phyloP scores from a whole-genome alignment of 331 rosid species.

The Telfairia occidentalis region DNA sequence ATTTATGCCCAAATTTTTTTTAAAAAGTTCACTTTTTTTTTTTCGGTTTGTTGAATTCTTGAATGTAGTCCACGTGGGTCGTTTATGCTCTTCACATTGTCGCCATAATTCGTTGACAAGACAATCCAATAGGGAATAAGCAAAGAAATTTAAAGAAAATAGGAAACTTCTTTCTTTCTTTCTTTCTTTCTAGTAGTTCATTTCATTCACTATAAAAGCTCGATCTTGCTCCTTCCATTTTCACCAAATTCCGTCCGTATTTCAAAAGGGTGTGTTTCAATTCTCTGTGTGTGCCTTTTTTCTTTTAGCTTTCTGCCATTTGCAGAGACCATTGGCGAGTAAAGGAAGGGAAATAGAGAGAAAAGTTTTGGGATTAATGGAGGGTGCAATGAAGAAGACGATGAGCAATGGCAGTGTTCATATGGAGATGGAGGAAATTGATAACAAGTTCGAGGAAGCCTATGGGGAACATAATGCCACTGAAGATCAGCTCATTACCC shows the following conservation, averaged over 20 bases:
- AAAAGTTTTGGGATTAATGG: slow-evolving; percentile 29
- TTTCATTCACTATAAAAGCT: background rate
- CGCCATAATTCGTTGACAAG: slow-evolving; percentile 12
- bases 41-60: background rate
- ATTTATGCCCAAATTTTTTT: background rate
- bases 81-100: slow-evolving; percentile 17
- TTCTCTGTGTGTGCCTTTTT: slow-evolving; percentile 11
- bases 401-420: slow-evolving; percentile 35
- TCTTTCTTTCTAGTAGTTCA: background rate
- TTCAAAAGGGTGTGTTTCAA: background rate
- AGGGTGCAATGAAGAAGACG: slow-evolving; percentile 39
- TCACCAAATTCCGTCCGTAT: background rate
- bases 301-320: background rate
- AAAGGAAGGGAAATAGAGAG: slow-evolving; percentile 10
- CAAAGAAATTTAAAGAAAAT: background rate
- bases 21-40: background rate
- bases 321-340: slow-evolving; percentile 27
- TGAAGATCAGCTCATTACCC: slow-evolving; percentile 80
- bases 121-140: background rate
- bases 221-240: background rate
- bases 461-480: slow-evolving; percentile 75
- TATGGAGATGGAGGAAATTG: slow-evolving; percentile 32
- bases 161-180: background rate
- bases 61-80: slow-evolving; percentile 28
- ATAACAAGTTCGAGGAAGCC: slow-evolving; percentile 30